These are phyloP conservation scores for Skeletonema costatum DNA, from an alignment of 108 stramenopile species.

Conservation along the genomic window DNA sequence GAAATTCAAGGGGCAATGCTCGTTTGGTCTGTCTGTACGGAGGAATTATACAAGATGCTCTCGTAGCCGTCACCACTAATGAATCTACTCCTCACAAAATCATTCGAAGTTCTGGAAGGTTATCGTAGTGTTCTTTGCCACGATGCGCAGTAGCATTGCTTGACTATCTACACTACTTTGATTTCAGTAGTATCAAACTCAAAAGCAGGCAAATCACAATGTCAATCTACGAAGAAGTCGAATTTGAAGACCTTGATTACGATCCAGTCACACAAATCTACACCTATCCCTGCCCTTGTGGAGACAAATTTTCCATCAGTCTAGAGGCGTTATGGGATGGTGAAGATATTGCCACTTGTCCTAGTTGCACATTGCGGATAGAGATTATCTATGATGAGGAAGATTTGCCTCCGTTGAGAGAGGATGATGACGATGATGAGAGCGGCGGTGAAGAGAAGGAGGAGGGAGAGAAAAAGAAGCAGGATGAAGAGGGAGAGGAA, in stretches of 20 bases:
- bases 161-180: no score
- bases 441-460: conserved; percentile 16
- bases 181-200: no score
- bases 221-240: conserved; percentile 97
- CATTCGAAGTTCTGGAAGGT: no score
- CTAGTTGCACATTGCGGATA: conserved; percentile 93
- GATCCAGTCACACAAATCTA: conserved; percentile 77
- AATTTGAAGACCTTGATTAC: conserved; percentile 94
- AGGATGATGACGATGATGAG: conserved; percentile 51
- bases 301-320: conserved; percentile 91
- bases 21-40: neutral
- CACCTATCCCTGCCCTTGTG: conserved; percentile 97
- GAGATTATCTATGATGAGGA: conserved; percentile 93
- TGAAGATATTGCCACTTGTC: conserved; percentile 96
- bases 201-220: conserved; percentile 28
- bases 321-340: conserved; percentile 95
- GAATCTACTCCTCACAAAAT: neutral
- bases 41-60: neutral
- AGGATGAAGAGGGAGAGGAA: neutral
- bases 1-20: neutral
- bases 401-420: conserved; percentile 69
- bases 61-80: neutral
- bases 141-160: neutral
- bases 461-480: conserved; percentile 1
- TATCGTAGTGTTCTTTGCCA: no score